phyloP scores from a whole-genome alignment of 257 asterid species.

The Solanum corneliomulleri region DNA sequence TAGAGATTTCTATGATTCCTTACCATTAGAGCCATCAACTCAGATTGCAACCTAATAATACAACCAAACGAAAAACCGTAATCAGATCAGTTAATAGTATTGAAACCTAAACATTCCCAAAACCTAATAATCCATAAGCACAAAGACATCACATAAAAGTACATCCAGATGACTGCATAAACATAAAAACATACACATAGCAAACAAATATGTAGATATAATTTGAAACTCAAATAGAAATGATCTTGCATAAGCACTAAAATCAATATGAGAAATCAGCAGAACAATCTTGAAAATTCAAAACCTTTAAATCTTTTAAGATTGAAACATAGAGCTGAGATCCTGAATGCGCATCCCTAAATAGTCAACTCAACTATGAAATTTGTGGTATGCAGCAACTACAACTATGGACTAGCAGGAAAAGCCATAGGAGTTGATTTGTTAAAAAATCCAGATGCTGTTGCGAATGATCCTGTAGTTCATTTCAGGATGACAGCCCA shows the following conservation, averaged over 20 bases:
- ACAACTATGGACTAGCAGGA: constrained; percentile 26
- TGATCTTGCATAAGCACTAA: not conserved
- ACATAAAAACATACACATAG: not conserved
- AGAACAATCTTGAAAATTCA: too few relatives aligned
- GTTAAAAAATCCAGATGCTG: constrained; percentile 16
- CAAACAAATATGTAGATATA: not conserved
- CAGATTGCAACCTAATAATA: constrained; percentile 71
- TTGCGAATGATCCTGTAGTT: constrained; percentile 5
- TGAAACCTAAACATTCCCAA: not conserved
- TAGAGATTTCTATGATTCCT: not conserved
- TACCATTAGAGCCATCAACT: constrained; percentile 95
- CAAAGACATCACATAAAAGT: not conserved
- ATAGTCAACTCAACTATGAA: not conserved
- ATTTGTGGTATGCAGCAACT: constrained; percentile 7
- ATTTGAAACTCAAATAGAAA: not conserved
- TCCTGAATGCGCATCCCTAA: not conserved
- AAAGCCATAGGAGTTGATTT: constrained; percentile 6
- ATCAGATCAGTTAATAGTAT: not conserved
- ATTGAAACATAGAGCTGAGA: not conserved
- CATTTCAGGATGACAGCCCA: constrained; percentile 36
- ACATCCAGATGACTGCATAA: not conserved
- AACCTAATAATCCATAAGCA: not conserved
- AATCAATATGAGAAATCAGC: not conserved
- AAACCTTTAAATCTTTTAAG: too few relatives aligned
- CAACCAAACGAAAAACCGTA: not conserved